These are phyloP conservation scores for Cercospora sp. DNA, from an alignment of 2,329 filamentous ascomycete species.

Conservation along the genomic window DNA sequence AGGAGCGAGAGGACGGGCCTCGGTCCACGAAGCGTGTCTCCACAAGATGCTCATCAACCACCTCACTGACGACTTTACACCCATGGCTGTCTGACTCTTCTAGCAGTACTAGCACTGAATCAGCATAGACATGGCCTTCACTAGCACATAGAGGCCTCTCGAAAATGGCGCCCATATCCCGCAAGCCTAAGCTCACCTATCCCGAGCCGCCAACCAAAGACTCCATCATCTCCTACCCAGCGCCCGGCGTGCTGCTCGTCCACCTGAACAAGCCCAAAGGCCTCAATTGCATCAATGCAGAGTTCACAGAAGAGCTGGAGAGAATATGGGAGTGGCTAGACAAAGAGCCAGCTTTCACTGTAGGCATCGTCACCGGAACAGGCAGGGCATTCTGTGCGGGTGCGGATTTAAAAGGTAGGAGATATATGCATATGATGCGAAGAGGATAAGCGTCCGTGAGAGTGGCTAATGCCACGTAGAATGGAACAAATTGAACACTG, in stretches of 20 bases:
- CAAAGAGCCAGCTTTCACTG: conserved; percentile 34
- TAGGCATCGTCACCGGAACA: conserved; percentile 40
- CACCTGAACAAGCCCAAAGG: conserved; percentile 39
- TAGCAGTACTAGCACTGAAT: not conserved
- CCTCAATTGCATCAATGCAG: conserved; percentile 40
- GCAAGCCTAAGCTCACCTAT: conserved; percentile 28
- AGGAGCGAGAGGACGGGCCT: not conserved
- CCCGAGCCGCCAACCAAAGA: conserved; percentile 30
- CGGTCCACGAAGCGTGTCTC: not conserved
- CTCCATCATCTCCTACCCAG: conserved; percentile 37
- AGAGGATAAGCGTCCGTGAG: not conserved
- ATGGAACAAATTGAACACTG: conserved; percentile 38
- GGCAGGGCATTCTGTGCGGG: conserved; percentile 41
- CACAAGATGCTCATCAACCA: not conserved
- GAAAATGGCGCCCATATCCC: conserved; percentile 23
- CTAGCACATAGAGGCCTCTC: not conserved
- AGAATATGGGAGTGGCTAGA: conserved; percentile 39
- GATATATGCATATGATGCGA: not conserved
- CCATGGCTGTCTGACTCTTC: not conserved
- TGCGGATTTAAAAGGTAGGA: conserved; percentile 40
- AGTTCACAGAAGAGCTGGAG: conserved; percentile 37
- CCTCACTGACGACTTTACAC: not conserved
- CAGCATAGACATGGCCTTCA: not conserved
- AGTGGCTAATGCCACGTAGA: conserved; percentile 27
- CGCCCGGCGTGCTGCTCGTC: conserved; percentile 37